A percentile compares a stretch with the other conserved stretches of the same genome.
These are phyloP conservation scores for Phaffia tasmanica DNA, from an alignment of 768 basidiomycete genomes.

Conservation along the genomic window DNA sequence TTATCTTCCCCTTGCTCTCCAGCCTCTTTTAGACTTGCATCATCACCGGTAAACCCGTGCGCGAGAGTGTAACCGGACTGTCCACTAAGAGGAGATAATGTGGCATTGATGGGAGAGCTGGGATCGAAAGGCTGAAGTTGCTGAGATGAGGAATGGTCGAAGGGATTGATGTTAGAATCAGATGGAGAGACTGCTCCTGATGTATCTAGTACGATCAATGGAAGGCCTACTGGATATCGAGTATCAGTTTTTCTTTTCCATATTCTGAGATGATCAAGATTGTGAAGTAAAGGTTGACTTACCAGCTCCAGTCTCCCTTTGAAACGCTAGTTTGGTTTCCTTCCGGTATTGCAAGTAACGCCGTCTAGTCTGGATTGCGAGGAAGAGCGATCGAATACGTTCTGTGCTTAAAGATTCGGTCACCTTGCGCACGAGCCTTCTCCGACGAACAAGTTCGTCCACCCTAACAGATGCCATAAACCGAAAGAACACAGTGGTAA, in stretches of 20 bases:
- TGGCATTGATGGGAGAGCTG: not conserved
- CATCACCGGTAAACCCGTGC: too few species aligned
- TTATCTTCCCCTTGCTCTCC: too few species aligned
- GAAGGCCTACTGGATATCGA: not conserved
- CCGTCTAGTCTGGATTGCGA: conserved; percentile 60
- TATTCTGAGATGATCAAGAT: too few species aligned
- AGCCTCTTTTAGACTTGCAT: too few species aligned
- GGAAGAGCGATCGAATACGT: conserved; percentile 66
- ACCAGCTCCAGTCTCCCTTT: not conserved
- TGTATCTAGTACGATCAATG: conserved; percentile 9
- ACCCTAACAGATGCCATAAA: conserved; percentile 44
- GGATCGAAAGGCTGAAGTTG: not conserved
- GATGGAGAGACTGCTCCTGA: not conserved
- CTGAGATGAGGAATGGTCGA: not conserved
- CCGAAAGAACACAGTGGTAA: not conserved
- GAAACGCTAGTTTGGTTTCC: not conserved
- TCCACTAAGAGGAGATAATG: not conserved
- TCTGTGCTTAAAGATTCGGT: conserved; percentile 75
- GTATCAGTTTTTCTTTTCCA: not conserved
- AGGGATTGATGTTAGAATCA: not conserved
- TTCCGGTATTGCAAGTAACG: conserved; percentile 52
- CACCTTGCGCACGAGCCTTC: conserved; percentile 66
- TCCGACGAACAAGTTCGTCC: conserved; percentile 65
- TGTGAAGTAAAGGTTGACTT: not conserved
- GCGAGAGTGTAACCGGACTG: too few species aligned